phyloP scores from a whole-genome alignment of 2,329 filamentous ascomycete species.

The Talaromyces marneffei region DNA sequence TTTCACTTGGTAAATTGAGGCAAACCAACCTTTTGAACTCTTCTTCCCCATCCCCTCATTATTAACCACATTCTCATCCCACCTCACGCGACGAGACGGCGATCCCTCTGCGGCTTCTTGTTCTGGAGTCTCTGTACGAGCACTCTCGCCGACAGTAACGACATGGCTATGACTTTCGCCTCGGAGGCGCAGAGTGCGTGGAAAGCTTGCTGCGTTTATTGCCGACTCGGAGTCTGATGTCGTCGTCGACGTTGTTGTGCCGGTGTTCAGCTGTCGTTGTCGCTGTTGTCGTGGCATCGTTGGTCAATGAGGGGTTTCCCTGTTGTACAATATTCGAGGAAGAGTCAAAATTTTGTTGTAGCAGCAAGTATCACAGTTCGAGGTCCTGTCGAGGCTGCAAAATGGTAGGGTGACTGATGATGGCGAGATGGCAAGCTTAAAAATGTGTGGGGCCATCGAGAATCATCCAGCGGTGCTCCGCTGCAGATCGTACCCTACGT shows the following conservation, averaged over 20 bases:
- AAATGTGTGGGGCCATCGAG: neutral
- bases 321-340: neutral
- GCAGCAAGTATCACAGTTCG: neutral
- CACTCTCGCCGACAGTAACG: slow-evolving; percentile 19
- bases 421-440: neutral
- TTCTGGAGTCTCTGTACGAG: slow-evolving; percentile 9
- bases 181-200: slow-evolving; percentile 15
- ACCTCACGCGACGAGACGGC: slow-evolving; percentile 65
- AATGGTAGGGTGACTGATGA: neutral
- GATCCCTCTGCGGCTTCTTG: slow-evolving; percentile 15
- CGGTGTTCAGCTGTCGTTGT: neutral
- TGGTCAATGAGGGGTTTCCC: neutral
- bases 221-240: slow-evolving; percentile 18
- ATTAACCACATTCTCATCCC: slow-evolving; percentile 89
- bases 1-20: neutral
- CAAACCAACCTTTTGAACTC: slow-evolving; percentile 74
- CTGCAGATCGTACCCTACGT: neutral
- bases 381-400: neutral
- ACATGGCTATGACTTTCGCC: slow-evolving; percentile 6
- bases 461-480: neutral
- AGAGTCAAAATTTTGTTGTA: neutral
- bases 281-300: slow-evolving; percentile 3
- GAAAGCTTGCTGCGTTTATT: slow-evolving; percentile 11
- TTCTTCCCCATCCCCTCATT: slow-evolving; percentile 94
- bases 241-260: slow-evolving; percentile 1